Percentiles rank a stretch among this genome's conserved stretches.
These are phyloP conservation scores for Pseudonitzschia multiseries DNA, from an alignment of 108 stramenopile species.

Conservation along the genomic window DNA sequence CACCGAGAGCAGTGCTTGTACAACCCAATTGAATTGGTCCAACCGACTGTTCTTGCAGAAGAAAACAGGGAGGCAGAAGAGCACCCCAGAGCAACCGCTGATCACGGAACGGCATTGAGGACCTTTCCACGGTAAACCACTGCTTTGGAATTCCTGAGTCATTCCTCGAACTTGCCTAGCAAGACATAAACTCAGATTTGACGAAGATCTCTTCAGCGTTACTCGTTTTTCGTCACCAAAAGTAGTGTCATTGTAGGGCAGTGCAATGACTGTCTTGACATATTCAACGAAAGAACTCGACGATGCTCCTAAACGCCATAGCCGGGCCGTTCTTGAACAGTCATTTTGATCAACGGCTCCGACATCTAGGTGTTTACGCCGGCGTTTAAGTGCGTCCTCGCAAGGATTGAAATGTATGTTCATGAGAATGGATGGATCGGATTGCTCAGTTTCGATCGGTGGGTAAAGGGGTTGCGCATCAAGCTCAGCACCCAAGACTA, in stretches of 20 bases:
- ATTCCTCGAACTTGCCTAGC: constrained; percentile 8
- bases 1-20: constrained; percentile 20
- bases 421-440: background rate
- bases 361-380: background rate
- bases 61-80: constrained; percentile 23
- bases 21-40: constrained; percentile 22
- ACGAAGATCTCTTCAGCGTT: background rate
- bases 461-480: too few relatives aligned
- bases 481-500: too few relatives aligned
- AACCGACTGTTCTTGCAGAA: constrained; percentile 4
- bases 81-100: constrained; percentile 17
- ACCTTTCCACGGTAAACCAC: constrained; percentile 29
- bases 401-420: background rate
- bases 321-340: background rate
- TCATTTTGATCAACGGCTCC: background rate
- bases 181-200: background rate
- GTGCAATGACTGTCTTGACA: background rate
- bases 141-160: constrained; percentile 17
- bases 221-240: background rate
- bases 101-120: constrained; percentile 19
- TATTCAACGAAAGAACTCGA: background rate
- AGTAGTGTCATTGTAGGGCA: background rate
- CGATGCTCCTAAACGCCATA: constrained; percentile 1
- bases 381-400: background rate
- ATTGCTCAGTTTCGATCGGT: too few relatives aligned